Conservation (phyloP, 805 yeast species). For the Starmerella floris region DNA sequence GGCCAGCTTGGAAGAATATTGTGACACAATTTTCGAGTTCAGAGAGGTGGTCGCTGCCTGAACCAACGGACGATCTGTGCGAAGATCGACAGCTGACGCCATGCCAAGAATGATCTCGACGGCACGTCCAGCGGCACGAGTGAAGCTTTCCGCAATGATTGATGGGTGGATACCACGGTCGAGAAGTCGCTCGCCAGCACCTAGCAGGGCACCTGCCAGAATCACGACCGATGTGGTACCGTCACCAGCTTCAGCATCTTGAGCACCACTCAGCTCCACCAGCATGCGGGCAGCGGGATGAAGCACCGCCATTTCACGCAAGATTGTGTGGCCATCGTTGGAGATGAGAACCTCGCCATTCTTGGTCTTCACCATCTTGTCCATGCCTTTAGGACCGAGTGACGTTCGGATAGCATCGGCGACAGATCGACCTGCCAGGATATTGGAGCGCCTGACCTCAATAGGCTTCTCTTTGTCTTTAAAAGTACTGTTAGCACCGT, state of each 20-base stretch:
- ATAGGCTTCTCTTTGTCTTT: constrained; percentile 89
- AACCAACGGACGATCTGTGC: constrained; percentile 68
- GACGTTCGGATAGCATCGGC: constrained; percentile 93
- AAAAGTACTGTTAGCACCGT: constrained; percentile 57
- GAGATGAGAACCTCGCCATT: constrained; percentile 87
- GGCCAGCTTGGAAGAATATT: constrained; percentile 69
- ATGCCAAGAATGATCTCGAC: constrained; percentile 71
- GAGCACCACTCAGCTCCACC: constrained; percentile 96
- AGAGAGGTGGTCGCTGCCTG: constrained; percentile 92
- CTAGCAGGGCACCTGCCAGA: constrained; percentile 81
- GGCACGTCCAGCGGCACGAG: constrained; percentile 71
- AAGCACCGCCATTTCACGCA: constrained; percentile 93
- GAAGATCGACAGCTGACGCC: constrained; percentile 67
- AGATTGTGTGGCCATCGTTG: constrained; percentile 95
- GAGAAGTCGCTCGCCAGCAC: constrained; percentile 85
- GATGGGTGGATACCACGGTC: constrained; percentile 90
- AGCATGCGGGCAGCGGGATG: constrained; percentile 98
- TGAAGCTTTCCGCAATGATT: constrained; percentile 84
- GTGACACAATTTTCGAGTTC: constrained; percentile 90
- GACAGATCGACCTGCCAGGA: constrained; percentile 85
- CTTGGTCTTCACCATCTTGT: constrained; percentile 87
- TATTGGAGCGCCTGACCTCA: constrained; percentile 80
- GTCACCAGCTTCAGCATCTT: constrained; percentile 98
- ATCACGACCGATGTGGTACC: constrained; percentile 98
- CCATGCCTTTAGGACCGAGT: constrained; percentile 98